Evolutionary conservation across 2,329 filamentous ascomycete genomes (phyloP), one percentile per base, ranked within the genome.

Genomic region (Orbilia quercus): DNA sequence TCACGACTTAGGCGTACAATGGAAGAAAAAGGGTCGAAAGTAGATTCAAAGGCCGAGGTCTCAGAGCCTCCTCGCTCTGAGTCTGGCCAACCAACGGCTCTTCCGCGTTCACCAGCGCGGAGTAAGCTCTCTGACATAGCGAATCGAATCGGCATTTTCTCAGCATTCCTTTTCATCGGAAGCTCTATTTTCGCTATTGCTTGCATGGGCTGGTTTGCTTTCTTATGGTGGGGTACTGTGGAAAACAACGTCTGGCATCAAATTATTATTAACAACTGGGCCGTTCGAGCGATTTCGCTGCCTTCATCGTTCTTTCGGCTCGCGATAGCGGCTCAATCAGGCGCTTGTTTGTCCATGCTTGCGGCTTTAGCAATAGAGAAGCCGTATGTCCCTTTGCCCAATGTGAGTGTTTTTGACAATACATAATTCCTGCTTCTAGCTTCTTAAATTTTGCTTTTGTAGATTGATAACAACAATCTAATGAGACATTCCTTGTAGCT

Each of bases 331-430:
- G n/a, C 45, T 7, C 60, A 64, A 34, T n/a, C 57, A 12, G 25
- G 36, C 7, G n/a, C 42, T 22, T 64, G 60, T 18, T 34, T 64
- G 11, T 64, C 60, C 16, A 64, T 64, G 60, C 60, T 64, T 20
- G 60, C 60, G 7, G 60, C 60, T n/a, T 18, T 64, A 7, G 50
- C 60, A 2, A 25, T 64, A 34, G 60, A 64, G 40, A 64, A 64
- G 16, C 16, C 31, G 11, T 34, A 44, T 54, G 48, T 64, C n/a
- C 60, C 60, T 1, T 25, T 64, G 2, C 47, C 48, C 22, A 18
- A 54, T 34, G 60, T 64, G 16, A 55, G 48, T n/a, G n/a, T n/a
- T 47, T 36, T 16, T 11, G 20, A 45, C 5, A 18, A 7, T 22
- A 5, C 20, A 9, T 2, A 6, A 16, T 14, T 4, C 34, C 9